Conservation (phyloP, 192 early-diverging fungal species). For the Coemansia sp. region DNA sequence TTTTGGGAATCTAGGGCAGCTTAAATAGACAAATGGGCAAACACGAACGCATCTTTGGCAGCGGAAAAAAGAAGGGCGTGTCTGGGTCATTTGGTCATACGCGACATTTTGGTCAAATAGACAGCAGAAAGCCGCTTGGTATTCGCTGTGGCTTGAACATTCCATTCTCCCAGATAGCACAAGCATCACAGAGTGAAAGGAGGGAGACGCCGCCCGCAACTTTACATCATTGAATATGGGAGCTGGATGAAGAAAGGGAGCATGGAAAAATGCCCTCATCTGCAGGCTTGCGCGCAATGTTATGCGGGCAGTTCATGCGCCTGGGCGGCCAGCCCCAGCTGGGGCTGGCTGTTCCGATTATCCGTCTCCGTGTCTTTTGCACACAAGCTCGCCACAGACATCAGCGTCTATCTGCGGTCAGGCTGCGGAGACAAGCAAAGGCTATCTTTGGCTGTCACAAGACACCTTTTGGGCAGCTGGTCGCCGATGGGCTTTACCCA, state of each 20-base stretch:
- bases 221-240: not conserved
- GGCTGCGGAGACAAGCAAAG: constrained; percentile 2
- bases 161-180: not conserved
- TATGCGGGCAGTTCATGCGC: not conserved
- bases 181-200: too few species aligned
- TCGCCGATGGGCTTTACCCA: not conserved
- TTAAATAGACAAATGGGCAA: constrained; percentile 7
- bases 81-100: not conserved
- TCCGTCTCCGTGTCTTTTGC: not conserved
- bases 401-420: constrained; percentile 1
- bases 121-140: not conserved
- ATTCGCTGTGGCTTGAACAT: constrained; percentile 3
- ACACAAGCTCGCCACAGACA: not conserved
- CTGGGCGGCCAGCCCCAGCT: not conserved
- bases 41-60: not conserved
- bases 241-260: constrained; percentile 5
- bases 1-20: not conserved
- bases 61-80: not conserved
- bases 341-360: not conserved
- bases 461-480: not conserved
- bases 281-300: not conserved
- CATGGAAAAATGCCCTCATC: not conserved
- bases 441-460: constrained; percentile 1
- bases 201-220: too few species aligned
- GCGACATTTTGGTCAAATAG: constrained; percentile 2